Evolutionary conservation across 2,329 filamentous ascomycete genomes (phyloP).

Genomic region (Neoscytalidium dimidiatum): DNA sequence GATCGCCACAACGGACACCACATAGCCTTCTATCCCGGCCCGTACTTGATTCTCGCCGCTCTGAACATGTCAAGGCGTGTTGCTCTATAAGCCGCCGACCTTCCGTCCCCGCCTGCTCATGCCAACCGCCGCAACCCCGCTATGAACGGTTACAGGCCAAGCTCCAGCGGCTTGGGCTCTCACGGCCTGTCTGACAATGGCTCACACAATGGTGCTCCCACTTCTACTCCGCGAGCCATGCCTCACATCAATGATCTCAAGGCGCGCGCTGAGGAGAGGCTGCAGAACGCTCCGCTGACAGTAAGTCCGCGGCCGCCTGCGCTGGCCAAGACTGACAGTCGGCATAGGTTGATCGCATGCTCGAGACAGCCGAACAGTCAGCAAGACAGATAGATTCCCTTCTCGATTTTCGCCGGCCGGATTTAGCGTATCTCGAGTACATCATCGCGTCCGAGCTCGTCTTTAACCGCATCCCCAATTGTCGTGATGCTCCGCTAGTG

Average conservation of each 20-base stretch:
- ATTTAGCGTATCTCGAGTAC: conserved; percentile 80
- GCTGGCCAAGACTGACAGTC: not conserved
- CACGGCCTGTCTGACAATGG: conserved; percentile 30
- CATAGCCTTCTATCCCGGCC: not conserved
- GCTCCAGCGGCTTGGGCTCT: conserved; percentile 27
- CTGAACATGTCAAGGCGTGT: conserved; percentile 9
- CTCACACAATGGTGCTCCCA: conserved; percentile 26
- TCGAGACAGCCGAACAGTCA: conserved; percentile 43
- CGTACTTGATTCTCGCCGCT: not conserved
- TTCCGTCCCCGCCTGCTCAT: conserved; percentile 11
- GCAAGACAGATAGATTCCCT: conserved; percentile 58
- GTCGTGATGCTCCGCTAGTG: conserved; percentile 71
- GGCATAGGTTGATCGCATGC: conserved; percentile 41
- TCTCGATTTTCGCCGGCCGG: conserved; percentile 64
- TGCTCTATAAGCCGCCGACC: not conserved
- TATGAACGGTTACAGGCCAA: conserved; percentile 25
- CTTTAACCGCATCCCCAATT: conserved; percentile 72
- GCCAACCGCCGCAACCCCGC: conserved; percentile 6
- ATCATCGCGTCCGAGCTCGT: conserved; percentile 79
- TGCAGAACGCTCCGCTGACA: conserved; percentile 30
- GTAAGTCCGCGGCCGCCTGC: conserved; percentile 24
- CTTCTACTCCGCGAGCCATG: conserved; percentile 27
- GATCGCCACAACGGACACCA: conserved; percentile 7
- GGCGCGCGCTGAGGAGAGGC: conserved; percentile 40
- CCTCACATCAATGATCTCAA: conserved; percentile 48